Base-by-base conservation (phyloP, 768 basidiomycete species). In the Russula earlei region DNA sequence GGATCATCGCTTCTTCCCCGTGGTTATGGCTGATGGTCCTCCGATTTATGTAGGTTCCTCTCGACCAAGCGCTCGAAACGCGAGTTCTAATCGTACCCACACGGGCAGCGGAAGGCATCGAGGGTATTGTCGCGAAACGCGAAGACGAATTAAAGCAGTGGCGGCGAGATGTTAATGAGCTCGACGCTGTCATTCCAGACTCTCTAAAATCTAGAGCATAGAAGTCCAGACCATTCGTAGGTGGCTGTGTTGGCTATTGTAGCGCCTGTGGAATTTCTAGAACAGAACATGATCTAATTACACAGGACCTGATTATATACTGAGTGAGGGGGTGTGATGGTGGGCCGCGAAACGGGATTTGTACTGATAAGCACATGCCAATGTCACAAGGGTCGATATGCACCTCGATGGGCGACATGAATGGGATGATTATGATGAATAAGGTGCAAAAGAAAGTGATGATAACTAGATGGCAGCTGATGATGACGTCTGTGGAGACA, bases 51-150 rank as follows among this genome's bases (percentile, higher is more conserved):
- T n/a, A 62, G 62, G 41, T 24, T 25, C 43, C 56, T 10, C 49
- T 66, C 11, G 47, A 50, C 17, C 27, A 50, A 15, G 60, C 59
- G 9, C 49, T 63, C 5, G 56, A 59, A 22, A 55, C 55, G n/a
- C 57, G 59, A 36, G 60, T 66, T 17, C 45, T 60, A 8, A 48
- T 50, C 40, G 57, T 64, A 33, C 65, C 65, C 0, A 24, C 40
- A 27, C 55, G 42, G 19, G 65, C 65, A 6, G 54, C 49, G 6
- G 55, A 59, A 3, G 63, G 61, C 9, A 45, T 66, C n/a, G 56
- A 66, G 31, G 46, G 34, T 17, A 38, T 64, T 25, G 49, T 62
- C 19, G 45, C 29, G 24, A 54, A 45, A 41, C 56, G 58, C 31
- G 17, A 49, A 31, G 45, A 47, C 20, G 56, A 65, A 9, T 40